Conservation (phyloP, 2,329 filamentous ascomycete genomes). For the Ophiocordyceps camponoti-saundersi region DNA sequence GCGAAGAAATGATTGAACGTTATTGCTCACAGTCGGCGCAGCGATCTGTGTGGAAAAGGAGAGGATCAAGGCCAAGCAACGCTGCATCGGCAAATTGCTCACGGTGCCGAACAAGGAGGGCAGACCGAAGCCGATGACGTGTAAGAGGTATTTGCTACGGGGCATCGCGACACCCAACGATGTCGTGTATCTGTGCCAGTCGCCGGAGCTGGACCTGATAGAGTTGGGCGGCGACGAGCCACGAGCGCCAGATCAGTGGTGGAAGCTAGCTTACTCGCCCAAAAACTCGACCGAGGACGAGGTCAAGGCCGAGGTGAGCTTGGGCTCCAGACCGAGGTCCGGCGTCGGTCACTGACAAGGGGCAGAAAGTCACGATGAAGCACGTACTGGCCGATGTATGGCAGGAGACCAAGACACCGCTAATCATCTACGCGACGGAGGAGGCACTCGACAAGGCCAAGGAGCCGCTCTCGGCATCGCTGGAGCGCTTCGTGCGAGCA, state of each 20-base stretch:
- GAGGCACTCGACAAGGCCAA: constrained; percentile 20
- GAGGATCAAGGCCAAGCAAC: constrained; percentile 15
- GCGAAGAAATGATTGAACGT: background rate
- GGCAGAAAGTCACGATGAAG: constrained; percentile 28
- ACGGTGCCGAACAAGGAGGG: constrained; percentile 20
- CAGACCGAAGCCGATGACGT: constrained; percentile 19
- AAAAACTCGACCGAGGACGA: constrained; percentile 12
- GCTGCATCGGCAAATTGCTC: constrained; percentile 20
- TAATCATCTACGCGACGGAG: constrained; percentile 38
- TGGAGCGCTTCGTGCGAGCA: constrained; percentile 28
- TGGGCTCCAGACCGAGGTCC: too few species aligned
- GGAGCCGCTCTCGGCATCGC: constrained; percentile 18
- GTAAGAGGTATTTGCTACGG: constrained; percentile 30
- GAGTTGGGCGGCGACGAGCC: constrained; percentile 20
- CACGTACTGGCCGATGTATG: constrained; percentile 27
- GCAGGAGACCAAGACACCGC: constrained; percentile 26
- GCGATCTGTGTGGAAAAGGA: constrained; percentile 14
- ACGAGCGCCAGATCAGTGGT: constrained; percentile 32
- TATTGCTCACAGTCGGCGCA: constrained; percentile 3
- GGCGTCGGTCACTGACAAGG: background rate
- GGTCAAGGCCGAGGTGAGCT: constrained; percentile 31
- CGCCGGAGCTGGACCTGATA: constrained; percentile 22
- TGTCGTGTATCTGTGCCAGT: constrained; percentile 32
- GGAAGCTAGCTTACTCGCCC: constrained; percentile 29
- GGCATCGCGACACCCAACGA: constrained; percentile 30